These are phyloP conservation scores for Ascocoryne sarcoides DNA, from an alignment of 2,329 filamentous ascomycete genomes.

Conservation along the genomic window DNA sequence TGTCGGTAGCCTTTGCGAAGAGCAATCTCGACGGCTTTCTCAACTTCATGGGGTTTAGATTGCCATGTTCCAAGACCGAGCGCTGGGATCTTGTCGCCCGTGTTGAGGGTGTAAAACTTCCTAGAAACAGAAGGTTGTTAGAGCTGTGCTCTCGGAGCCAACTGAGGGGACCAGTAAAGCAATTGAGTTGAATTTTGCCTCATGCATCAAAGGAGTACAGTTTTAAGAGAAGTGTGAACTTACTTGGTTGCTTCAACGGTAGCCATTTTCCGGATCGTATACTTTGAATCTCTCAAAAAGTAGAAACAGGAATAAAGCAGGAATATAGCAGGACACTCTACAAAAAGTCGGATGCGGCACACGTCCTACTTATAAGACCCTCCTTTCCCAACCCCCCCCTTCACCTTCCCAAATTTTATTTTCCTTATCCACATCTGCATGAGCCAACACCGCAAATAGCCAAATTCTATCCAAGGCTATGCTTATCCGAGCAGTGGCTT, in stretches of 20 bases:
- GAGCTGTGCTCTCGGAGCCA: too few relatives aligned
- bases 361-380: background rate
- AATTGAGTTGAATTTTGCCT: too few relatives aligned
- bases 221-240: slow-evolving; percentile 11
- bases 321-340: background rate
- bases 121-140: slow-evolving; percentile 18
- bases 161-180: too few relatives aligned
- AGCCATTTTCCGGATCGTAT: background rate
- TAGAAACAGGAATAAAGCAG: background rate
- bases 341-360: background rate
- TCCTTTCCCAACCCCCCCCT: background rate
- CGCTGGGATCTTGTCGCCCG: slow-evolving; percentile 68
- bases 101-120: slow-evolving; percentile 61
- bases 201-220: too few relatives aligned
- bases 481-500: too few relatives aligned
- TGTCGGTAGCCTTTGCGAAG: slow-evolving; percentile 63
- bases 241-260: background rate
- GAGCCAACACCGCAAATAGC: too few relatives aligned
- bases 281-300: background rate
- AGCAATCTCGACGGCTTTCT: slow-evolving; percentile 61
- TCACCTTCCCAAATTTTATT: background rate
- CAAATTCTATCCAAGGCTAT: too few relatives aligned
- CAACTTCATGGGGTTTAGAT: slow-evolving; percentile 57
- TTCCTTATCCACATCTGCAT: too few relatives aligned
- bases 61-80: slow-evolving; percentile 76